Evolutionary conservation across 441 rosid species (phyloP).

Genomic region (Arabidopsis hybrid): DNA sequence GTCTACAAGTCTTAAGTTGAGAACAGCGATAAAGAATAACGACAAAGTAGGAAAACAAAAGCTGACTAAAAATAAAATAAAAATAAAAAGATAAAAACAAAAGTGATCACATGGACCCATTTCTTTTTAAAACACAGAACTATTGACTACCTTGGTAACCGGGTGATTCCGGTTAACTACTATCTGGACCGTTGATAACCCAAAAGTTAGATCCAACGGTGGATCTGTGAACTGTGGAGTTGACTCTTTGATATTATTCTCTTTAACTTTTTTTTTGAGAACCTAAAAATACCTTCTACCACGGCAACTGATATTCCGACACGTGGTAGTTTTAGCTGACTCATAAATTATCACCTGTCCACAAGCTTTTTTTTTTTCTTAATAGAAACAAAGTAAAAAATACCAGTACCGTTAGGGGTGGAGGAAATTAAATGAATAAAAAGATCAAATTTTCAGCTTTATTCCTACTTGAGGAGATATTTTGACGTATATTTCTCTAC

Average conservation of each 20-base stretch:
- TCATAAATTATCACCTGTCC: slow-evolving; percentile 25
- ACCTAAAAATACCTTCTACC: slow-evolving; percentile 17
- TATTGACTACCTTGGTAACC: slow-evolving; percentile 41
- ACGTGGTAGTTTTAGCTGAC: slow-evolving; percentile 23
- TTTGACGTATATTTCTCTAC: background rate
- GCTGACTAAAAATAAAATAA: slow-evolving; percentile 34
- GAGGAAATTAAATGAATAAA: background rate
- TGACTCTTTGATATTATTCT: slow-evolving; percentile 38
- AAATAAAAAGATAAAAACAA: background rate
- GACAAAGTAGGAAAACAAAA: slow-evolving; percentile 40
- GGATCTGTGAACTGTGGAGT: slow-evolving; percentile 36
- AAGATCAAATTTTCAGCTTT: background rate
- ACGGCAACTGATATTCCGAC: background rate
- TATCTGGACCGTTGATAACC: slow-evolving; percentile 29
- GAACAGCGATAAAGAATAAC: slow-evolving; percentile 34
- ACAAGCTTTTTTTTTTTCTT: background rate
- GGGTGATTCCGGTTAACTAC: slow-evolving; percentile 23
- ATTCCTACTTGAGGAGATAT: background rate
- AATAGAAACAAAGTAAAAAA: background rate
- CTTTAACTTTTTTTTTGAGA: slow-evolving; percentile 12
- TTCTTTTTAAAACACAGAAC: background rate
- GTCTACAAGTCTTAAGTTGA: slow-evolving; percentile 33
- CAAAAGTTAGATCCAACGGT: slow-evolving; percentile 35
- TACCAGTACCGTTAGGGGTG: background rate
- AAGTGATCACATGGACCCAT: slow-evolving; percentile 40